phyloP scores from a whole-genome alignment of 805 yeast species.

The Candida silvicultrix region DNA sequence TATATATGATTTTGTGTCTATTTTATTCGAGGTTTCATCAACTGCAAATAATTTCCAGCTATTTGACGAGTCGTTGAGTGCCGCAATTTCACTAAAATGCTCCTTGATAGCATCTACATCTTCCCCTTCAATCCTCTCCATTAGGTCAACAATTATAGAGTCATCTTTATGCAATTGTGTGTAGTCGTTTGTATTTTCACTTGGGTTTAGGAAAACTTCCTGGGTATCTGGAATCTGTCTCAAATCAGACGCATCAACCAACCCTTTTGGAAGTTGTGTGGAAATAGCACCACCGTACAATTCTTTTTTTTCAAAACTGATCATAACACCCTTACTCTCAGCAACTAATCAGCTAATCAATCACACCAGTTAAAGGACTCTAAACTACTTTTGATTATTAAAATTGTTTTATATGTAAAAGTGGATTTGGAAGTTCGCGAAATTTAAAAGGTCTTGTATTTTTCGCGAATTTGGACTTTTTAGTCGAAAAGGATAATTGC shows the following conservation, averaged over 20 bases:
- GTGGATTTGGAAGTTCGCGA: too few relatives aligned
- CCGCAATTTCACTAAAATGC: slow-evolving; percentile 52
- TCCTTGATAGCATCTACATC: slow-evolving; percentile 38
- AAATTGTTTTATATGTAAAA: too few relatives aligned
- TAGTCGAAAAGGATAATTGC: background rate
- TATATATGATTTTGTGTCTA: slow-evolving; percentile 22
- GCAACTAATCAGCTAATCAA: too few relatives aligned
- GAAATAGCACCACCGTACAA: slow-evolving; percentile 83
- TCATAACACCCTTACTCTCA: slow-evolving; percentile 1
- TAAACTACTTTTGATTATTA: too few relatives aligned
- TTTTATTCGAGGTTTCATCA: slow-evolving; percentile 10
- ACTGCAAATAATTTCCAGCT: slow-evolving; percentile 27
- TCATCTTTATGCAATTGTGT: slow-evolving; percentile 36
- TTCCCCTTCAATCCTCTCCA: slow-evolving; percentile 41
- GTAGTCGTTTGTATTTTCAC: slow-evolving; percentile 26
- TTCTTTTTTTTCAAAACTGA: slow-evolving; percentile 12
- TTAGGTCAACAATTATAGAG: slow-evolving; percentile 57
- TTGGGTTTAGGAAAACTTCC: slow-evolving; percentile 68
- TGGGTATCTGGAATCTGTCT: slow-evolving; percentile 91
- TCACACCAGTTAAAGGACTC: too few relatives aligned
- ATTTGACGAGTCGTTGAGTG: slow-evolving; percentile 30
- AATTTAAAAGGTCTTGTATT: too few relatives aligned
- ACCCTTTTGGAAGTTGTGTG: slow-evolving; percentile 48
- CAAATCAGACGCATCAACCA: slow-evolving; percentile 70
- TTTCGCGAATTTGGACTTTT: background rate